Evolutionary conservation across 2,329 filamentous ascomycete species (phyloP), one percentile per base, ranked within the genome.

Genomic region (Rhynchosporium secalis): DNA sequence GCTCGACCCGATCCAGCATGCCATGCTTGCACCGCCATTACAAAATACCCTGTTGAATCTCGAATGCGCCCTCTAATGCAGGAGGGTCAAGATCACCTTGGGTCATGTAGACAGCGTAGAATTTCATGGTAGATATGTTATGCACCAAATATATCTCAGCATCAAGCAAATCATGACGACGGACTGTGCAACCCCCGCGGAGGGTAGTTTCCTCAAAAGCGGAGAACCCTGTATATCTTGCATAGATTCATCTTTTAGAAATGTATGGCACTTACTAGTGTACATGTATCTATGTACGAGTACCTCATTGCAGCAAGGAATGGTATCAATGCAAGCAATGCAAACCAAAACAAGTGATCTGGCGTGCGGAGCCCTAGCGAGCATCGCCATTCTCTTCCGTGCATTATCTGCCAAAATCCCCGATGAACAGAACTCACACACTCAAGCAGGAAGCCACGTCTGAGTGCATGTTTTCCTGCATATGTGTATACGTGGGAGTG

Each of bases 131-230:
- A 9, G 40, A 4, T 10, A 26, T 20, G 26, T 5, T 36, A 36
- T 36, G 33, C 33, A 36, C 33, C 33, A 36, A 36, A 6, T 36
- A 36, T 36, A 10, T 36, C 2, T 6, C 5, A 36, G 33, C 5
- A 36, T 20, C 20, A 36, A 36, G 38, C n/a, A 40, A 41, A 13
- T 20, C 4, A 54, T 54, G 51, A 54, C 49, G 49, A 52, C 10
- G 51, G 33, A 28, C 26, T 15, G 51, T 15, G 51, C 33, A 6
- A 54, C 51, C 51, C 51, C 51, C 51, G 29, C 51, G 51, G 33
- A 41, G 28, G 26, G 28, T 41, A 54, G 9, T 46, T 54, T 33
- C 51, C 51, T 54, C 51, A 54, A 33, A 54, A 54, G 51, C 51
- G 51, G 51, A 54, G 51, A 54, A 54, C 51, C 51, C 51, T 54